Base-by-base conservation (phyloP, 495 filamentous ascomycete species). In the Aspergillus panamensis region DNA sequence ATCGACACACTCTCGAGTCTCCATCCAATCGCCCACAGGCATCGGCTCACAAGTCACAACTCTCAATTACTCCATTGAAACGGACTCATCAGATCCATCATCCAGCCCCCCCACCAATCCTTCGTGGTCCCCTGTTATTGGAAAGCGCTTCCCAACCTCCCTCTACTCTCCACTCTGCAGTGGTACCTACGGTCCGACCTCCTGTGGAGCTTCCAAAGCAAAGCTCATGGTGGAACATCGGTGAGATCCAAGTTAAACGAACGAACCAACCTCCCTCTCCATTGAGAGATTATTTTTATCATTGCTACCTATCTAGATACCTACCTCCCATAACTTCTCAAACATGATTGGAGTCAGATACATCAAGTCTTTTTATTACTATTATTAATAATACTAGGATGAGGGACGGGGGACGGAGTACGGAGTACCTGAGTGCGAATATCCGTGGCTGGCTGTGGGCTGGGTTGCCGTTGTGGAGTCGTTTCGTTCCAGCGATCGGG, bases 401-500 rank as follows among this genome's bases (percentile, higher is more conserved):
- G n/a, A n/a, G n/a, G n/a, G n/a, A n/a, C n/a, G n/a, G n/a, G n/a
- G n/a, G n/a, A n/a, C n/a, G n/a, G n/a, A n/a, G n/a, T n/a, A n/a
- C n/a, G n/a, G n/a, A n/a, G n/a, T n/a, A n/a, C n/a, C n/a, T n/a
- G n/a, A n/a, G n/a, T n/a, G n/a, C n/a, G n/a, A 49, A 47, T 44
- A 16, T 47, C 30, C 43, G 50, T 55, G 51, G 58, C 51, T 60
- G 58, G 58, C 47, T 55, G 51, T 55, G 47, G 47, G 42, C 59
- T 58, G 54, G 50, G 17, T 57, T 53, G 49, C 60, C 55, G 55
- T 58, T 25, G 60, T 58, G 60, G 60, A 45, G 40, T 50, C 49
- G 59, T 49, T 40, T 50, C 49, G 59, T 49, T 40, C 62, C 62
- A 61, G 35, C 48, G 62, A 64, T 64, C 62, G 55, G 32, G 43